Conservation (phyloP, 352 stramenopile species). For the Aphanomyces stellatus region DNA sequence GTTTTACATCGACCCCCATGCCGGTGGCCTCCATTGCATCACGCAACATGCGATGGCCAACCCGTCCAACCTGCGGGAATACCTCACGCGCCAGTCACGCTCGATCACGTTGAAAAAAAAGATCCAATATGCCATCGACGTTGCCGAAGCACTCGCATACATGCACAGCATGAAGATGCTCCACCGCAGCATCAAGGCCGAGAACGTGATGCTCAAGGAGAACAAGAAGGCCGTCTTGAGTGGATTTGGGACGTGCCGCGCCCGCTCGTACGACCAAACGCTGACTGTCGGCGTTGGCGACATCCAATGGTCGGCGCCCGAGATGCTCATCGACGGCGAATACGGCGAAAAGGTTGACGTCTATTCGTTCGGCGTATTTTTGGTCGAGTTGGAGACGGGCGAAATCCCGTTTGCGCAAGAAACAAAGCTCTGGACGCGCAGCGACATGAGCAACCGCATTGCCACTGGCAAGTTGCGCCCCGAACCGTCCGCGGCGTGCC, state of each 20-base stretch:
- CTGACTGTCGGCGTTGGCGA: constrained; percentile 38
- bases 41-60: not conserved
- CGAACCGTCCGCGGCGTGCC: not conserved
- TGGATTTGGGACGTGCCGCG: constrained; percentile 38
- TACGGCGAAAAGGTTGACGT: constrained; percentile 33
- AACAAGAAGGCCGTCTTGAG: constrained; percentile 44
- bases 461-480: not conserved
- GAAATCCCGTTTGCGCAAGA: constrained; percentile 37
- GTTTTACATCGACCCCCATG: constrained; percentile 1
- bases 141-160: constrained; percentile 24
- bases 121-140: constrained; percentile 23
- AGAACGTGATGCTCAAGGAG: constrained; percentile 29
- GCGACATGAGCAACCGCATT: not conserved
- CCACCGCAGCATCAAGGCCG: constrained; percentile 29
- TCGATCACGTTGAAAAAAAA: constrained; percentile 18
- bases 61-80: not conserved
- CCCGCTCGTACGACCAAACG: constrained; percentile 24
- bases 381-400: constrained; percentile 27
- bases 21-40: constrained; percentile 8
- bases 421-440: not conserved
- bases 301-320: constrained; percentile 36
- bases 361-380: constrained; percentile 32
- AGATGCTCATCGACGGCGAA: constrained; percentile 31
- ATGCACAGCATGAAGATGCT: constrained; percentile 25
- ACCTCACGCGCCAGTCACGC: not conserved